A percentile compares a stretch with the other conserved stretches of the same genome.
Conservation (phyloP, 164 flowering plant genomes). For the Santalum album region DNA sequence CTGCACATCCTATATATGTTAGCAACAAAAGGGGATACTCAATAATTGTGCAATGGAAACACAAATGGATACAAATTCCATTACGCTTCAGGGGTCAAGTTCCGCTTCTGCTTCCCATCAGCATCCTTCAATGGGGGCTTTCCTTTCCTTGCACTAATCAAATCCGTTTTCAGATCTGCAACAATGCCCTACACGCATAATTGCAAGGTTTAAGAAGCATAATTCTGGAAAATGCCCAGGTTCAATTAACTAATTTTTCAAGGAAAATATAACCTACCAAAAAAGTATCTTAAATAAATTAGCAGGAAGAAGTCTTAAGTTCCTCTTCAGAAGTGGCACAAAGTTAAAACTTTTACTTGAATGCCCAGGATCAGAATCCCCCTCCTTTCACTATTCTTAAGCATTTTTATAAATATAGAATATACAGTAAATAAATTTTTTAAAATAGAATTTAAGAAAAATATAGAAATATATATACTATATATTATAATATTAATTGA, state of each 20-base stretch:
- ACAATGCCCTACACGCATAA: conserved; percentile 34
- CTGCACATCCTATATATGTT: conserved; percentile 28
- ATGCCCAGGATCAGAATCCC: too few species aligned
- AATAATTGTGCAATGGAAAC: not conserved
- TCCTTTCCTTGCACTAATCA: conserved; percentile 83
- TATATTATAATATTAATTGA: too few species aligned
- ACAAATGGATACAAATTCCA: conserved; percentile 2
- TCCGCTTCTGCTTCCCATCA: conserved; percentile 76
- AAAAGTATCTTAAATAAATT: too few species aligned
- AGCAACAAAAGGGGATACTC: not conserved
- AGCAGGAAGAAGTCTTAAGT: too few species aligned
- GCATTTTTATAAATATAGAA: too few species aligned
- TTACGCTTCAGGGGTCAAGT: conserved; percentile 83
- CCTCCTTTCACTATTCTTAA: too few species aligned
- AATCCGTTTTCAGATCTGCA: conserved; percentile 59
- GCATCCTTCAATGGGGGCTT: conserved; percentile 76
- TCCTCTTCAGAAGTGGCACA: too few species aligned
- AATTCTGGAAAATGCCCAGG: not conserved
- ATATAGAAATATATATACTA: too few species aligned
- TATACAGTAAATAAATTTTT: too few species aligned
- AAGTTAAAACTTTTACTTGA: too few species aligned
- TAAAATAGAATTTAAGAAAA: too few species aligned
- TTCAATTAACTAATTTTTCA: too few species aligned
- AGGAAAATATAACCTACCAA: not conserved
- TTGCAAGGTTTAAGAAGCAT: not conserved